Base-by-base conservation (phyloP, 805 yeast genomes). In the Candida odintsovae region DNA sequence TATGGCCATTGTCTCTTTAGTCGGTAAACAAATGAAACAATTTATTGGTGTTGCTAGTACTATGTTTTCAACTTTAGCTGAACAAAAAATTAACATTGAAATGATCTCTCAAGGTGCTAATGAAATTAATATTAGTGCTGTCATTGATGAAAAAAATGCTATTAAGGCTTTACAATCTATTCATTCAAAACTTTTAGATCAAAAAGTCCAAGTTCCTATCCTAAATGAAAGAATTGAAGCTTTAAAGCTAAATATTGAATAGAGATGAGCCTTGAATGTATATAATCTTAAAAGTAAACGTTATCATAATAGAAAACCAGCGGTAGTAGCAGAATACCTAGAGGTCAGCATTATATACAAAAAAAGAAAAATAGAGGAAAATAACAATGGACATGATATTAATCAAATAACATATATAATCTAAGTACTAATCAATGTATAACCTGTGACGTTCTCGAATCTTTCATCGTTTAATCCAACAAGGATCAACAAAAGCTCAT, bases 41-140 rank as follows among this genome's bases (percentile, higher is more conserved):
- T 79, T 85, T 64, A 87, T 94, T 50, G 99, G 99, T 62, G 90
- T 89, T 63, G 99, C 99, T 0, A 97, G 97, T 41, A 83, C 89
- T 55, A 92, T 92, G 96, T 94, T 94, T 71, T 82, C 90, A 57
- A 88, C 95, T 2, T 72, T 94, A 55, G 97, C 98, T 8, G 90
- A 87, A 61, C 95, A 92, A 59, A 78, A 79, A 40, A 85, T 94
- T 62, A 94, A 94, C 68, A 89, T 94, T 57, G 99, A 94, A 68
- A 94, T 94, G 99, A 94, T 94, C 68, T 80, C 90, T 48, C 99
- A 94, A 75, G 99, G 99, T 58, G 97, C 98, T 18, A 92, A 92
- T 61, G 99, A 94, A 69, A 94, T 94, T 61, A 94, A 94, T 65
- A 94, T 94, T 44, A 86, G 96, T 29, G 95, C 97, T 53, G 99